A percentile compares a stretch with the other conserved stretches of the same genome.
These are phyloP conservation scores for Chytriomyces sp. DNA, from an alignment of 192 early-diverging fungal species.

Conservation along the genomic window DNA sequence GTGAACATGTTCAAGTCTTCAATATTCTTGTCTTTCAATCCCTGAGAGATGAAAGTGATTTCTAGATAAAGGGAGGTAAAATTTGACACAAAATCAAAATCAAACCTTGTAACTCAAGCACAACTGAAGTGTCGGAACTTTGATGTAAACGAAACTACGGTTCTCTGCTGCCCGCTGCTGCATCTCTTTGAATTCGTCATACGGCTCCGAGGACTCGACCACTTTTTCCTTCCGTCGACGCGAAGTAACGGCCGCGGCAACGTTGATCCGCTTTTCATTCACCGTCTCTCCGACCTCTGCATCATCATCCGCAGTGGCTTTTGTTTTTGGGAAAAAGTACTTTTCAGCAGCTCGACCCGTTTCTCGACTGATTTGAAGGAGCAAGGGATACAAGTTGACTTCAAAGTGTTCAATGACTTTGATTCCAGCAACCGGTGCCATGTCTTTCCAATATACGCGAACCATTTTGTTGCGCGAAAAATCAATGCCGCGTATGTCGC, in stretches of 20 bases:
- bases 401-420: slow-evolving; percentile 90
- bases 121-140: slow-evolving; percentile 78
- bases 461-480: slow-evolving; percentile 88
- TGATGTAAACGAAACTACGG: slow-evolving; percentile 89
- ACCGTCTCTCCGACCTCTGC: not conserved
- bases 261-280: not conserved
- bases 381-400: slow-evolving; percentile 74
- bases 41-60: slow-evolving; percentile 46
- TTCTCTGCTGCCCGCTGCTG: slow-evolving; percentile 83
- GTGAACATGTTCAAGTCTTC: slow-evolving; percentile 76
- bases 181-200: slow-evolving; percentile 79
- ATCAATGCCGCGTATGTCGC: slow-evolving; percentile 60
- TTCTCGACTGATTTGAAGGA: slow-evolving; percentile 85
- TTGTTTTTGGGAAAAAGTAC: slow-evolving; percentile 77
- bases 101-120: slow-evolving; percentile 84
- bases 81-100: slow-evolving; percentile 1
- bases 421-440: slow-evolving; percentile 91
- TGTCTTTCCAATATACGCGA: slow-evolving; percentile 75
- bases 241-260: slow-evolving; percentile 6
- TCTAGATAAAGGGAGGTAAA: not conserved
- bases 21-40: slow-evolving; percentile 78
- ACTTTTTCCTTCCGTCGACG: not conserved
- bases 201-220: not conserved
- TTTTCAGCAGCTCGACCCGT: slow-evolving; percentile 78
- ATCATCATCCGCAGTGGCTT: slow-evolving; percentile 34